Evolutionary conservation across 2,329 filamentous ascomycete species (phyloP), one percentile per base, ranked within the genome.

Genomic region (Ceratocystis papillata): DNA sequence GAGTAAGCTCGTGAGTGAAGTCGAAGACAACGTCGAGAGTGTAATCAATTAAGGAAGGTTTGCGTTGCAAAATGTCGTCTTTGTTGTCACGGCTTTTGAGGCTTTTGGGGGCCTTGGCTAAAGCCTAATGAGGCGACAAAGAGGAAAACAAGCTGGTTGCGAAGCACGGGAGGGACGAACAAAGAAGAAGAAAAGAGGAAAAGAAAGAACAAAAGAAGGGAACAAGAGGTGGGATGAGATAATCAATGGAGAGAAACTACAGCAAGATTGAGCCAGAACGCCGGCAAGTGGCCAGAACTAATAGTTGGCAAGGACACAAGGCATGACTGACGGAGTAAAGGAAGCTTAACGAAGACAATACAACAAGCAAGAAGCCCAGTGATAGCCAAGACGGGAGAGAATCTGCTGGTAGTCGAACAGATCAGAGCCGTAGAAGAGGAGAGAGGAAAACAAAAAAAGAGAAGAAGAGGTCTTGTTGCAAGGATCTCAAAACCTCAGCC

Each of bases 381-480:
- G 50, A 37, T n/a, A 59, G n/a, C 55, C n/a, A 20, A 48, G 66
- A 70, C 55, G 68, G 64, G 33, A 67, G 65, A 60, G 61, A 20
- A 20, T 44, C 15, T 59, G 25, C 6, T 2, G 17, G 55, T 37
- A 30, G 55, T 33, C 55, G 25, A 59, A 59, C 55, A 37, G 55
- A 59, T 59, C 30, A n/a, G 30, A 57, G 33, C 15, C 53, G 53
- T 33, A 17, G 28, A 57, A 30, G 53, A 57, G 53, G 53, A 57
- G 30, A n/a, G 17, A 37, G 28, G 28, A 59, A 37, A n/a, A 37
- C 17, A n/a, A 59, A 37, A 37, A 37, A 59, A 59, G 15, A 57
- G 15, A 57, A 37, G 53, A n/a, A 33, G 55, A 30, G 15, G 55
- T 28, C 17, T 41, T 50, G 25, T 41, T 41, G 37, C 37, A 41